phyloP scores from a whole-genome alignment of 306 rosid species.

The Cicer pinnatifidum region DNA sequence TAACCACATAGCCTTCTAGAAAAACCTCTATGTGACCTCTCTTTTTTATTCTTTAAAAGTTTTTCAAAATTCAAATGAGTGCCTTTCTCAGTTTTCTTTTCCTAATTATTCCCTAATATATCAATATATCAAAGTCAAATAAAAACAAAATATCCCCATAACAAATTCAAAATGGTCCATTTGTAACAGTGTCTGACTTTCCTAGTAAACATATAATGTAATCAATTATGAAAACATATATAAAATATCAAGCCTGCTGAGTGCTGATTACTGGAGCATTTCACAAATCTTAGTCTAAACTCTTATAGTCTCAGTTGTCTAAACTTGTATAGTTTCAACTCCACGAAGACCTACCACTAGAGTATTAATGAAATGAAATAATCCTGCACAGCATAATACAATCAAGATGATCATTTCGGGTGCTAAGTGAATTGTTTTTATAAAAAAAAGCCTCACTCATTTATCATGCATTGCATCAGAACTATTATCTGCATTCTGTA shows the following conservation, averaged over 20 bases:
- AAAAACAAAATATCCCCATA: background rate
- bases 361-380: background rate
- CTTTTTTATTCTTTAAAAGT: background rate
- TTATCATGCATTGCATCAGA: background rate
- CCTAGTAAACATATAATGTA: background rate
- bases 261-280: background rate
- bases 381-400: background rate
- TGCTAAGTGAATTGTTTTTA: constrained; percentile 5
- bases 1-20: constrained; percentile 1
- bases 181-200: background rate
- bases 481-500: background rate
- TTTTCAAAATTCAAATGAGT: background rate
- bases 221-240: background rate
- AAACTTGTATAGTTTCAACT: background rate
- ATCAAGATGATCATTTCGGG: background rate
- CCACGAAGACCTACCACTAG: background rate
- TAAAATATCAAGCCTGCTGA: background rate
- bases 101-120: background rate
- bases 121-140: background rate
- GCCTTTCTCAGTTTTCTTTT: background rate
- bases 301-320: background rate
- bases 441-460: background rate
- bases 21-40: background rate
- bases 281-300: background rate
- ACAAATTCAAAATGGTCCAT: background rate